Conservation (phyloP, 768 basidiomycete genomes). For the Psilocybe cubensis region DNA sequence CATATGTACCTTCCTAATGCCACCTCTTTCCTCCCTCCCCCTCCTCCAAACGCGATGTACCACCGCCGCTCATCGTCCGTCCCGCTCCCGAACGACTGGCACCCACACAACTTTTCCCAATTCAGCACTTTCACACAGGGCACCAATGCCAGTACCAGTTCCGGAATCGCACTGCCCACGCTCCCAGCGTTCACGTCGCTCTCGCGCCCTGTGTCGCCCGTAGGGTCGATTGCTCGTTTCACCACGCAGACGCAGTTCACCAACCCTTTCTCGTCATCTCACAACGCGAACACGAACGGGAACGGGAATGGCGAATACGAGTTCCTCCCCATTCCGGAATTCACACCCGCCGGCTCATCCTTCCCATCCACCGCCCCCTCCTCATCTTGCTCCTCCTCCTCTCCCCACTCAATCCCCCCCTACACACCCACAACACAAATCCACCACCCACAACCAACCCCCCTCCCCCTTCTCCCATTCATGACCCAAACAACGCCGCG, state of each 20-base stretch:
- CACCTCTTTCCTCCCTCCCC: not conserved
- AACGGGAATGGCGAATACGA: not conserved
- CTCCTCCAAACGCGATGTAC: conserved; percentile 19
- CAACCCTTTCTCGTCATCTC: conserved; percentile 6
- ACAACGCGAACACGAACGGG: not conserved
- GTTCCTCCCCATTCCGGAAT: not conserved
- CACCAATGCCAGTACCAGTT: no score
- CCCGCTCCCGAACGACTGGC: conserved; percentile 57
- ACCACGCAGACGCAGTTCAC: not conserved
- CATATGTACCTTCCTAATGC: not conserved
- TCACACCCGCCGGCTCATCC: not conserved
- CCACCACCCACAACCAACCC: conserved; percentile 6
- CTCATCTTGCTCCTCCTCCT: no score
- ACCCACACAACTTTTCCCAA: conserved; percentile 7
- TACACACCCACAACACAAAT: conserved; percentile 3
- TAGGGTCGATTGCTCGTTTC: conserved; percentile 7
- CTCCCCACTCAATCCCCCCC: not conserved
- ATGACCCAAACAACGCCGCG: conserved; percentile 5
- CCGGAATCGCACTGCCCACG: conserved; percentile 48
- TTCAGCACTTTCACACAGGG: no score
- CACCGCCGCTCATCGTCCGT: conserved; percentile 66
- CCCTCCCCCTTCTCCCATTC: conserved; percentile 5
- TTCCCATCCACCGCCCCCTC: conserved; percentile 1
- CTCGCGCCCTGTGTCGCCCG: conserved; percentile 26
- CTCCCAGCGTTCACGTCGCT: conserved; percentile 42